Conservation (phyloP, 768 basidiomycete genomes). For the Pholiota conissans region DNA sequence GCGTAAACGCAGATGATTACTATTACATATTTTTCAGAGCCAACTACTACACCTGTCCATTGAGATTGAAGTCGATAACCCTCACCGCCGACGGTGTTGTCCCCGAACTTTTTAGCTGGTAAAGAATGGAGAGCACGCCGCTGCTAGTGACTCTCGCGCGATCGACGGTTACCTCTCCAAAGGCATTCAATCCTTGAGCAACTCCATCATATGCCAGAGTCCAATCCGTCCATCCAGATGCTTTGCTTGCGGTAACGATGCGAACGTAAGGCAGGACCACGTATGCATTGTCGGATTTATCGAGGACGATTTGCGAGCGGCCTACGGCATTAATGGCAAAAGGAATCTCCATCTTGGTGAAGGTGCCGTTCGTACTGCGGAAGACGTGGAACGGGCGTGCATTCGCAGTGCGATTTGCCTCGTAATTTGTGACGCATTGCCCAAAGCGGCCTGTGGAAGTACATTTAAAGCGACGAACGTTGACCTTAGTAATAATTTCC, state of each 20-base stretch:
- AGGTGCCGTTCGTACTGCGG: constrained; percentile 37
- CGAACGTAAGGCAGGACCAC: constrained; percentile 43
- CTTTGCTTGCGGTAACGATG: constrained; percentile 44
- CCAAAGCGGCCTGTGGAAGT: constrained; percentile 45
- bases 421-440: constrained; percentile 45
- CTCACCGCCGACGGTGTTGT: constrained; percentile 42
- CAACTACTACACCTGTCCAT: too few species aligned
- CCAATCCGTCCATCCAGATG: constrained; percentile 47
- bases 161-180: constrained; percentile 48
- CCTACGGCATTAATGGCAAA: constrained; percentile 43
- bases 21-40: too few species aligned
- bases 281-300: constrained; percentile 41
- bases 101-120: constrained; percentile 41
- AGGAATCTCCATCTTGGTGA: constrained; percentile 48
- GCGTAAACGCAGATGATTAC: too few species aligned
- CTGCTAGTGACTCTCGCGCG: constrained; percentile 33
- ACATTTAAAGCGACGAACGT: not conserved
- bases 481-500: too few species aligned
- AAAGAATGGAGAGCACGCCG: constrained; percentile 41
- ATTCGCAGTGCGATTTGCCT: constrained; percentile 33
- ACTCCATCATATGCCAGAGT: constrained; percentile 42
- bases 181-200: constrained; percentile 38
- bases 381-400: constrained; percentile 46
- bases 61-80: constrained; percentile 41
- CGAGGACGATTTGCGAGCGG: constrained; percentile 46